phyloP scores from a whole-genome alignment of 192 early-diverging fungal genomes.

The Pilobolus umbonatus region DNA sequence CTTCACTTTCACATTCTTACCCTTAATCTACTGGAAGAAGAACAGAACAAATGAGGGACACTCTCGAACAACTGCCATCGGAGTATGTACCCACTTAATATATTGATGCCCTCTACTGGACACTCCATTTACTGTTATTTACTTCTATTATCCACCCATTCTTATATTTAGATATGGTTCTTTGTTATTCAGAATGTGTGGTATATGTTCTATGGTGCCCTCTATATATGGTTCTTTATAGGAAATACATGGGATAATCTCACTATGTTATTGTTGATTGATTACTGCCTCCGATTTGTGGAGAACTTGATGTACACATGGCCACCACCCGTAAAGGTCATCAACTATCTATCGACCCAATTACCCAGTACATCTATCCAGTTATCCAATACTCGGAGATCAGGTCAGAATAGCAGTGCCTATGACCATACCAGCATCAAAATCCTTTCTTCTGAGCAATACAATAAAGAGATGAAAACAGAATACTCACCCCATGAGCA shows the following conservation, averaged over 20 bases:
- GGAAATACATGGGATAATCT: background rate
- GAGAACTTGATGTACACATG: constrained; percentile 5
- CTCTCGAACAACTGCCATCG: constrained; percentile 11
- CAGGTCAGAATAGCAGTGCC: background rate
- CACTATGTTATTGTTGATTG: background rate
- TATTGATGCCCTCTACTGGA: background rate
- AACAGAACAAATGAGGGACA: background rate
- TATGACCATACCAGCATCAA: no score
- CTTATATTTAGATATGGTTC: constrained; percentile 8
- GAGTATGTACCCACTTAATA: background rate
- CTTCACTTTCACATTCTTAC: constrained; percentile 14
- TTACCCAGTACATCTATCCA: background rate
- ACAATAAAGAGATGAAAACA: background rate
- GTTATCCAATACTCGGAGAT: background rate
- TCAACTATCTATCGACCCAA: constrained; percentile 1
- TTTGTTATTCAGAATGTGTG: constrained; percentile 1
- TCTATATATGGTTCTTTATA: constrained; percentile 16
- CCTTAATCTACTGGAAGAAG: constrained; percentile 9
- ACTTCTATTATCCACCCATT: background rate
- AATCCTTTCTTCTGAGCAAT: background rate
- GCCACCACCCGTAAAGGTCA: background rate
- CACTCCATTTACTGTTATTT: background rate
- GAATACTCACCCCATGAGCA: background rate
- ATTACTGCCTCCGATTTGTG: constrained; percentile 4
- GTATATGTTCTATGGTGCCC: background rate